Evolutionary conservation across 2,329 filamentous ascomycete species (phyloP).

Genomic region (Penicillium hordei): DNA sequence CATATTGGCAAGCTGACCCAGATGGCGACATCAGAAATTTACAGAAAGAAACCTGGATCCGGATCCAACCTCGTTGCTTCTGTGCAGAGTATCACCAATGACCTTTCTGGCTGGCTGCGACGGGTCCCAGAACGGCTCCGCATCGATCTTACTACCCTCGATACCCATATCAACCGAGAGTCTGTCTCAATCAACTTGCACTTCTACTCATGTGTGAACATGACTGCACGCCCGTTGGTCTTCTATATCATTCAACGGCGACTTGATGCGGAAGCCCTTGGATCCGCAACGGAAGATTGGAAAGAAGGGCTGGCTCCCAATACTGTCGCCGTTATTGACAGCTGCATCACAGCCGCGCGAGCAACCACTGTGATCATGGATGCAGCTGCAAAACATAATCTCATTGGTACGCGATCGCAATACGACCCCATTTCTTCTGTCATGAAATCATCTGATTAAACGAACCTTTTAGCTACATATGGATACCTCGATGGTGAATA

Average conservation of each 20-base stretch:
- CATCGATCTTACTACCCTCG: conserved; percentile 50
- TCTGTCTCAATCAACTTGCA: conserved; percentile 55
- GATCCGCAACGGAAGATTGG: conserved; percentile 46
- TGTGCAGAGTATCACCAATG: conserved; percentile 52
- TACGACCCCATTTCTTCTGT: neutral
- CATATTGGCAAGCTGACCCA: conserved; percentile 6
- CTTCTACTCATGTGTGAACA: conserved; percentile 60
- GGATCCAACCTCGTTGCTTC: conserved; percentile 51
- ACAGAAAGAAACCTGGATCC: conserved; percentile 50
- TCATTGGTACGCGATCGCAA: conserved; percentile 45
- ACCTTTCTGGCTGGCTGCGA: conserved; percentile 53
- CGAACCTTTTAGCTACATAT: conserved; percentile 47
- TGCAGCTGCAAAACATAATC: conserved; percentile 50
- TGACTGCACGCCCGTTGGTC: conserved; percentile 56
- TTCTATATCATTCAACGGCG: conserved; percentile 56
- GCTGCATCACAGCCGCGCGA: conserved; percentile 52
- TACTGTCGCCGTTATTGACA: conserved; percentile 54
- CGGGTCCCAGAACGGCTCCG: conserved; percentile 50
- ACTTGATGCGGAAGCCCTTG: conserved; percentile 38
- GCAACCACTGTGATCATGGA: conserved; percentile 53
- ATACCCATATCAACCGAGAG: conserved; percentile 48
- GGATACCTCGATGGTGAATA: conserved; percentile 61
- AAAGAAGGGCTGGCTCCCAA: conserved; percentile 50
- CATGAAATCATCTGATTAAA: neutral
- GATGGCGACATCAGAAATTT: conserved; percentile 41